These are phyloP conservation scores for Neoarthrinium moseri DNA, from an alignment of 2,329 filamentous ascomycete species.

Conservation along the genomic window DNA sequence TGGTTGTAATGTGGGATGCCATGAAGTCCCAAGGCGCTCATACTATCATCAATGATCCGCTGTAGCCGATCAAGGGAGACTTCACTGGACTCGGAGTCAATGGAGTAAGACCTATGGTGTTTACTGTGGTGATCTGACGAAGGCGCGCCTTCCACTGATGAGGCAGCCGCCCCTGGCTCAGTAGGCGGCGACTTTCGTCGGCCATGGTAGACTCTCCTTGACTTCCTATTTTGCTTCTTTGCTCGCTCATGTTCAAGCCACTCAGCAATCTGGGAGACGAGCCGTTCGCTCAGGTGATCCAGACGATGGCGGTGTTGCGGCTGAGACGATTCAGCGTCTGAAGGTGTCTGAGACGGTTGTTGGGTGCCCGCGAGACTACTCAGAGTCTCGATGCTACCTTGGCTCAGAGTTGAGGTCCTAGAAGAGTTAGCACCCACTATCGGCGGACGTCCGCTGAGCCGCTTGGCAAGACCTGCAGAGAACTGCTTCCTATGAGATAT, in stretches of 20 bases:
- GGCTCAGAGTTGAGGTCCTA: conserved; percentile 41
- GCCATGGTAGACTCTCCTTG: conserved; percentile 39
- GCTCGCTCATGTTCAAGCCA: conserved; percentile 82
- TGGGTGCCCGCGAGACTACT: conserved; percentile 20
- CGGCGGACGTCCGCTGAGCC: conserved; percentile 42
- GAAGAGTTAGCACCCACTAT: conserved; percentile 37
- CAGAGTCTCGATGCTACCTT: conserved; percentile 32
- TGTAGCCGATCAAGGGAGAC: conserved; percentile 79
- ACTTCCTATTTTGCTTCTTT: conserved; percentile 59
- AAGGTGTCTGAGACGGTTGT: conserved; percentile 22
- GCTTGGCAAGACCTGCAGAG: conserved; percentile 39
- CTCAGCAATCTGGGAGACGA: conserved; percentile 73
- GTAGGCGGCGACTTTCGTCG: conserved; percentile 38
- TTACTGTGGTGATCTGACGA: conserved; percentile 3
- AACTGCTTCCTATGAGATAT: conserved; percentile 40
- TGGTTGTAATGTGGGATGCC: conserved; percentile 42
- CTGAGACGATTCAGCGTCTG: conserved; percentile 27
- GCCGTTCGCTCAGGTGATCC: conserved; percentile 45
- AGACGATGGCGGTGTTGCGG: conserved; percentile 31
- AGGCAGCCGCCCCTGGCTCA: conserved; percentile 20
- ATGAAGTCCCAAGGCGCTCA: conserved; percentile 52
- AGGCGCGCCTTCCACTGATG: conserved; percentile 11
- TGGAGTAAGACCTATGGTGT: conserved; percentile 48
- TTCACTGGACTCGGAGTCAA: conserved; percentile 65
- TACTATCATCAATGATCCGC: conserved; percentile 70